phyloP scores from a whole-genome alignment of 257 asterid genomes.

The Dorcoceras hygrometricum region DNA sequence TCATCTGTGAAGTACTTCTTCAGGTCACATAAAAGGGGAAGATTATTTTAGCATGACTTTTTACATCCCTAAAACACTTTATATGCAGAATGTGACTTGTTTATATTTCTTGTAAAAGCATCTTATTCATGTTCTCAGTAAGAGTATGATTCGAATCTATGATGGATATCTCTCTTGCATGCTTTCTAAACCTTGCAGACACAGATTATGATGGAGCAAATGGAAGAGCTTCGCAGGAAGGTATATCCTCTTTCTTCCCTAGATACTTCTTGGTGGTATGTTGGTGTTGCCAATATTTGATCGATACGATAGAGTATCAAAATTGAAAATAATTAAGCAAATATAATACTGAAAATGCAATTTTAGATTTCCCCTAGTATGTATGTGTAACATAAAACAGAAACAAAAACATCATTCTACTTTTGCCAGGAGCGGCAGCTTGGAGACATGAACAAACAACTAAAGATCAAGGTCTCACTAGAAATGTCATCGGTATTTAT shows the following conservation, averaged over 20 bases:
- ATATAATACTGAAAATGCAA: no score
- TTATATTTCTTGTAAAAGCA: neutral
- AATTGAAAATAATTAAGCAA: no score
- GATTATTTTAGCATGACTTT: no score
- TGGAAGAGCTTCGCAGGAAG: conserved; percentile 93
- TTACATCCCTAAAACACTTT: no score
- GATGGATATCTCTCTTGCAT: neutral
- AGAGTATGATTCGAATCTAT: neutral
- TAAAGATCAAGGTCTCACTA: conserved; percentile 69
- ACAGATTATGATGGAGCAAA: conserved; percentile 70
- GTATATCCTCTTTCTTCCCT: conserved; percentile 28
- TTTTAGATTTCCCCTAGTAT: neutral
- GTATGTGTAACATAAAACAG: neutral
- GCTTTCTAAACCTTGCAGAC: conserved; percentile 44
- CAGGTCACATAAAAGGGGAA: no score
- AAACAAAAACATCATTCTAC: neutral
- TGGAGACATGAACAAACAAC: conserved; percentile 87
- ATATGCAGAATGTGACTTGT: neutral
- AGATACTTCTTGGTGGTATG: neutral
- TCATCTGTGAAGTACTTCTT: no score
- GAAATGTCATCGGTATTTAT: conserved; percentile 60
- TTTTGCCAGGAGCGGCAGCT: conserved; percentile 70
- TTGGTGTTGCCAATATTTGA: neutral
- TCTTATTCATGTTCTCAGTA: neutral
- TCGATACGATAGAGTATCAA: no score